A percentile compares a stretch with the other conserved stretches of the same genome.
Evolutionary conservation across 2,329 filamentous ascomycete genomes (phyloP).

Genomic region (Exophiala spinifera): DNA sequence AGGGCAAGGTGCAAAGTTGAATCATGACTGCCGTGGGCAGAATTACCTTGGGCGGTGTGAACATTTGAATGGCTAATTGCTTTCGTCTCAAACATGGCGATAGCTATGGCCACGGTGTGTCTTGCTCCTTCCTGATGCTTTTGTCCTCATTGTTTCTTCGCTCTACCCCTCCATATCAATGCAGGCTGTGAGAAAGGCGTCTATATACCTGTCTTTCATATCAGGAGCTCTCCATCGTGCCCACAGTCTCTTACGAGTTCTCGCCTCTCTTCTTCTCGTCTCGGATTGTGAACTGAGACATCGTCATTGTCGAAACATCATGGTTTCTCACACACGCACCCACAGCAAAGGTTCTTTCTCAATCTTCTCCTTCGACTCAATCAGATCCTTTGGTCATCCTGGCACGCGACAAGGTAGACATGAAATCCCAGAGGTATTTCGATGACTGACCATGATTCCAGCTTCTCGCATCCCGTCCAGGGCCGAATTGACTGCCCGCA

Average conservation of each 20-base stretch:
- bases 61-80: too few relatives aligned
- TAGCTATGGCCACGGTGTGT: not conserved
- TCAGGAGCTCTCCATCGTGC: too few relatives aligned
- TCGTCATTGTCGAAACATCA: constrained; percentile 3
- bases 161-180: not conserved
- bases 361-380: constrained; percentile 23
- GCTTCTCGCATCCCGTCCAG: constrained; percentile 20
- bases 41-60: too few relatives aligned
- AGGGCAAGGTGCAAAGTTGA: not conserved
- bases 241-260: not conserved
- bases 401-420: constrained; percentile 24
- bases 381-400: constrained; percentile 23
- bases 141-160: not conserved
- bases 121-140: constrained; percentile 6
- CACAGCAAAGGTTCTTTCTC: constrained; percentile 25
- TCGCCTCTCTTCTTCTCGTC: not conserved
- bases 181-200: not conserved
- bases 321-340: constrained; percentile 18
- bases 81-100: not conserved
- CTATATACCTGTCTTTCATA: too few relatives aligned
- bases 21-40: too few relatives aligned
- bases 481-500: constrained; percentile 16
- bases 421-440: not conserved
- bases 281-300: not conserved
- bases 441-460: constrained; percentile 8